Conservation (phyloP, 257 asterid species). For the Euphrasia confusa region DNA sequence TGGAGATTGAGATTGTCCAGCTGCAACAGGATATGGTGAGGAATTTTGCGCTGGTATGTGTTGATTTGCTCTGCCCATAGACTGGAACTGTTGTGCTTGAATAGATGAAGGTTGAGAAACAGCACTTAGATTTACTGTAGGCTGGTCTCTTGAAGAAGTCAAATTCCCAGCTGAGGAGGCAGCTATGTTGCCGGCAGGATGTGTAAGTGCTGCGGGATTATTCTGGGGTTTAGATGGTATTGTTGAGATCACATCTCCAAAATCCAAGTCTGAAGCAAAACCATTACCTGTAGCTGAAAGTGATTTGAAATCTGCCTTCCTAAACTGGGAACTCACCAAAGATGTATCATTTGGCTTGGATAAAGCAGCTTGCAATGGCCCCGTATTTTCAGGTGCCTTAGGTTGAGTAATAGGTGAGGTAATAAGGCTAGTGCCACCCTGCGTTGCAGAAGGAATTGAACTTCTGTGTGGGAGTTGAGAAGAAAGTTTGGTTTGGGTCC, state of each 20-base stretch:
- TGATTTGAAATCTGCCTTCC: conserved; percentile 39
- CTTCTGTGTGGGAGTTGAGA: conserved; percentile 50
- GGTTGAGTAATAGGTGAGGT: conserved; percentile 41
- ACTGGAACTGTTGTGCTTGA: conserved; percentile 49
- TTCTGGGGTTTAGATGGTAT: conserved; percentile 43
- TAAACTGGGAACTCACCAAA: conserved; percentile 36
- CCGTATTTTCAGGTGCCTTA: conserved; percentile 38
- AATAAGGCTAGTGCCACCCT: conserved; percentile 36
- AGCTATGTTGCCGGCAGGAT: conserved; percentile 39
- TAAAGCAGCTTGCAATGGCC: conserved; percentile 42
- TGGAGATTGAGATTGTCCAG: conserved; percentile 60
- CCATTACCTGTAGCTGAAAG: conserved; percentile 59
- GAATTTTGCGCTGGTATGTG: conserved; percentile 41
- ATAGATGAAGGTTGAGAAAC: conserved; percentile 38
- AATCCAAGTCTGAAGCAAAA: conserved; percentile 42
- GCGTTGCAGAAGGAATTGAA: conserved; percentile 39
- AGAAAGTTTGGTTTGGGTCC: conserved; percentile 38
- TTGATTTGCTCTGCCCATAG: conserved; percentile 48
- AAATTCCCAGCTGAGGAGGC: conserved; percentile 39
- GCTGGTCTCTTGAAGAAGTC: conserved; percentile 40
- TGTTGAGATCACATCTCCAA: conserved; percentile 63
- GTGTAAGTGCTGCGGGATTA: conserved; percentile 29
- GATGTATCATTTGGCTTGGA: conserved; percentile 39
- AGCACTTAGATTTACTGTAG: conserved; percentile 36
- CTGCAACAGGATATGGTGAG: conserved; percentile 43